These are phyloP conservation scores for Penicillium steckii DNA, from an alignment of 495 filamentous ascomycete species.

Conservation along the genomic window DNA sequence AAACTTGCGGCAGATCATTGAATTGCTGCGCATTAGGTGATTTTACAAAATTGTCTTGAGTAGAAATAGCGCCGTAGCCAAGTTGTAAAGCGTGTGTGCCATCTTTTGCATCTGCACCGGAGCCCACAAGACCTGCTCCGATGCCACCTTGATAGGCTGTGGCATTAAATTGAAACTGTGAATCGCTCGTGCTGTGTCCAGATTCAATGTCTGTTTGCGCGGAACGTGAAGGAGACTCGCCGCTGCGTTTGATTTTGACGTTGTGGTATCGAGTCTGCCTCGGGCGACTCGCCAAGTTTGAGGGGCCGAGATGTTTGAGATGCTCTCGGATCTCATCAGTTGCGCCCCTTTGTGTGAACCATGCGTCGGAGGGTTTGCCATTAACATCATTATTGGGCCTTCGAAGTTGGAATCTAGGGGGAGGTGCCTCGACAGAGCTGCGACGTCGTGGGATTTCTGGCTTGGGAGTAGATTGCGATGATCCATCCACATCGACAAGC, in stretches of 20 bases:
- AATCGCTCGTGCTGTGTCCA: conserved; percentile 27
- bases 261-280: conserved; percentile 78
- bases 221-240: conserved; percentile 41
- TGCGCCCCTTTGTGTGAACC: conserved; percentile 37
- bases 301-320: conserved; percentile 87
- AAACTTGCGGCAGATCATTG: conserved; percentile 29
- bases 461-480: conserved; percentile 12
- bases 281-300: conserved; percentile 83
- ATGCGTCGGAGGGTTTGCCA: conserved; percentile 24
- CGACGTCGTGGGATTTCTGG: conserved; percentile 26
- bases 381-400: conserved; percentile 29
- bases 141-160: conserved; percentile 45
- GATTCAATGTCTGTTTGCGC: conserved; percentile 39
- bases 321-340: conserved; percentile 73
- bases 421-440: conserved; percentile 52
- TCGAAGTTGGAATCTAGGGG: conserved; percentile 46
- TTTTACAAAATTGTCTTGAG: conserved; percentile 19
- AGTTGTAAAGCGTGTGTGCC: conserved; percentile 65
- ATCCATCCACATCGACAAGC: conserved; percentile 36
- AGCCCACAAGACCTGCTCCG: conserved; percentile 49
- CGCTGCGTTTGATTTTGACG: conserved; percentile 84
- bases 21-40: conserved; percentile 23
- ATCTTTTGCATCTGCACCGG: conserved; percentile 61
- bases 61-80: conserved; percentile 59
- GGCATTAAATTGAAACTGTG: conserved; percentile 19